A percentile compares a stretch with the other conserved stretches of the same genome.
phyloP scores from a whole-genome alignment of 225 moss, liverwort and hornwort species.

The Neckera pumila region DNA sequence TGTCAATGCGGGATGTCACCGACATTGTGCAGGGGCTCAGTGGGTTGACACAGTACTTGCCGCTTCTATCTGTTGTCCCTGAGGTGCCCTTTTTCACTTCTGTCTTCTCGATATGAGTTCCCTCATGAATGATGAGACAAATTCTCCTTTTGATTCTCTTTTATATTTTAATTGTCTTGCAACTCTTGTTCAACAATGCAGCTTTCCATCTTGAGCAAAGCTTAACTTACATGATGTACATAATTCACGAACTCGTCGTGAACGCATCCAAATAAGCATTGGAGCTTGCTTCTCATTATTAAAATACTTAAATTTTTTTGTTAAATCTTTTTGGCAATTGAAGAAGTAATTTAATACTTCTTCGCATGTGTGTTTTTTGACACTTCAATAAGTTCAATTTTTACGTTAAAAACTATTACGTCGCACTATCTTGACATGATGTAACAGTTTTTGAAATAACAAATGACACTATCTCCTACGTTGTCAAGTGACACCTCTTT shows the following conservation, averaged over 20 bases:
- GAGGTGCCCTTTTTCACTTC: conserved; percentile 28
- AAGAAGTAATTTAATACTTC: background rate
- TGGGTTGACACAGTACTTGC: conserved; percentile 53
- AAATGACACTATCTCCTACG: background rate
- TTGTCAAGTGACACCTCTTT: background rate
- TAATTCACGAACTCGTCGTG: background rate
- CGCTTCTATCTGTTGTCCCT: conserved; percentile 55
- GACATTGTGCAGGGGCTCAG: conserved; percentile 38
- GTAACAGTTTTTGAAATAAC: too few relatives aligned
- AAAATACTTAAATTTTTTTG: background rate
- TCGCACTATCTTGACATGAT: background rate
- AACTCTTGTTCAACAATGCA: background rate
- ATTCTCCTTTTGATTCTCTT: background rate
- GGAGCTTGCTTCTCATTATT: background rate
- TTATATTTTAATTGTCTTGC: background rate
- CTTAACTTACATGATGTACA: background rate
- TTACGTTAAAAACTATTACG: too few relatives aligned
- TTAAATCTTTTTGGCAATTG: background rate
- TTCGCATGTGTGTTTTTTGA: background rate
- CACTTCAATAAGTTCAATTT: background rate
- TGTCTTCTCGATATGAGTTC: background rate
- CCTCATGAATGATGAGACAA: background rate
- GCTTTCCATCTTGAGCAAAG: background rate
- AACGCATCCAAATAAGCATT: background rate
- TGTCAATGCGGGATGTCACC: conserved; percentile 38